Conservation (phyloP, 768 basidiomycete species). For the Lepiota brunneoincarnata region DNA sequence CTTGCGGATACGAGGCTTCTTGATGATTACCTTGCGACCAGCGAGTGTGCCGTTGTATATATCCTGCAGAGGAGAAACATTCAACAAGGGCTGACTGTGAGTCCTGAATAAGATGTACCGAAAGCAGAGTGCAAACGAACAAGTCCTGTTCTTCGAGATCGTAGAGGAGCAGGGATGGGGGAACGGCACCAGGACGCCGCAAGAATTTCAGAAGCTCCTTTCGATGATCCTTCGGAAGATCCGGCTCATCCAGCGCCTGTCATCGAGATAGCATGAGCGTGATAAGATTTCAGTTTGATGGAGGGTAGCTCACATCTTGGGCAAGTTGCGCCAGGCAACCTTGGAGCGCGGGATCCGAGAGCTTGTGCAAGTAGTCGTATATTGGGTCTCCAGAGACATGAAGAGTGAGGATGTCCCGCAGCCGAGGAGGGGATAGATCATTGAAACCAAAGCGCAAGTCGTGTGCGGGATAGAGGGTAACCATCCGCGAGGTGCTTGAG, state of each 20-base stretch:
- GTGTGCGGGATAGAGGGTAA: neutral
- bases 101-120: neutral
- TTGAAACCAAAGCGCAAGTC: neutral
- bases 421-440: neutral
- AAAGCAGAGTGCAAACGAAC: neutral
- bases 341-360: neutral
- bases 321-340: neutral
- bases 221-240: neutral
- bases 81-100: neutral
- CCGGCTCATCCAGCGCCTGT: neutral
- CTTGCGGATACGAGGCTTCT: neutral
- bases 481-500: neutral
- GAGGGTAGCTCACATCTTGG: neutral
- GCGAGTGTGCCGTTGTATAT: neutral
- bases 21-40: neutral
- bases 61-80: neutral
- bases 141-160: neutral
- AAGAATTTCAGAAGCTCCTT: neutral
- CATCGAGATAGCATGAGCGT: neutral
- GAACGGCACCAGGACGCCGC: neutral
- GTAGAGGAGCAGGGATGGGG: neutral
- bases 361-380: neutral
- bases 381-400: neutral
- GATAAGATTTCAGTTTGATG: neutral
- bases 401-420: neutral